Conservation (phyloP, 257 asterid species). For the Avicennia marina region DNA sequence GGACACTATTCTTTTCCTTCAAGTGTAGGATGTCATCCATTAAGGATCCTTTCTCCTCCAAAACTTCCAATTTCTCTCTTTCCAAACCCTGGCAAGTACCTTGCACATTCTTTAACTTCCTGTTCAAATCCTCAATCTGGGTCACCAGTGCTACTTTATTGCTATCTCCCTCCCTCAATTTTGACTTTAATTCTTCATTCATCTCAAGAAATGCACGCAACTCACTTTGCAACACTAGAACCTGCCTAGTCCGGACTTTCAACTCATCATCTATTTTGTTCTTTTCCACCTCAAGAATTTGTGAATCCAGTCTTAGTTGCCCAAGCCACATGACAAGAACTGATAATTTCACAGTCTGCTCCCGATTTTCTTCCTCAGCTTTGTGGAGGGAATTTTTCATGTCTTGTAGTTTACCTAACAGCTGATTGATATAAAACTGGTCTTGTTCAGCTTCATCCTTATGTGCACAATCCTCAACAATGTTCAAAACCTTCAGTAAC, state of each 20-base stretch:
- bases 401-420: slow-evolving; percentile 40
- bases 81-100: slow-evolving; percentile 34
- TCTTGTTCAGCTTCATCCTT: slow-evolving; percentile 41
- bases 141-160: slow-evolving; percentile 38
- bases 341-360: slow-evolving; percentile 40
- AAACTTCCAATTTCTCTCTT: slow-evolving; percentile 36
- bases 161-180: slow-evolving; percentile 45
- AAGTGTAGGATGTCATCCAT: slow-evolving; percentile 28
- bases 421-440: slow-evolving; percentile 30
- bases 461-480: slow-evolving; percentile 28
- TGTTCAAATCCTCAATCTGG: slow-evolving; percentile 39
- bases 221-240: slow-evolving; percentile 40
- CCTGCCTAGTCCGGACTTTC: slow-evolving; percentile 33
- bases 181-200: slow-evolving; percentile 43
- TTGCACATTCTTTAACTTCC: slow-evolving; percentile 36
- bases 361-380: slow-evolving; percentile 61
- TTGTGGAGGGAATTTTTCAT: slow-evolving; percentile 34
- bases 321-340: slow-evolving; percentile 57
- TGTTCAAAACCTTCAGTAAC: slow-evolving; percentile 52
- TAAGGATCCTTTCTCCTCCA: slow-evolving; percentile 47
- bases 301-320: slow-evolving; percentile 41
- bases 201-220: slow-evolving; percentile 36
- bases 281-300: slow-evolving; percentile 46
- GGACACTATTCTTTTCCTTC: slow-evolving; percentile 39
- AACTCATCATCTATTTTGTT: slow-evolving; percentile 37